phyloP scores from a whole-genome alignment of 768 basidiomycete species.

The Pisolithus microcarpus region DNA sequence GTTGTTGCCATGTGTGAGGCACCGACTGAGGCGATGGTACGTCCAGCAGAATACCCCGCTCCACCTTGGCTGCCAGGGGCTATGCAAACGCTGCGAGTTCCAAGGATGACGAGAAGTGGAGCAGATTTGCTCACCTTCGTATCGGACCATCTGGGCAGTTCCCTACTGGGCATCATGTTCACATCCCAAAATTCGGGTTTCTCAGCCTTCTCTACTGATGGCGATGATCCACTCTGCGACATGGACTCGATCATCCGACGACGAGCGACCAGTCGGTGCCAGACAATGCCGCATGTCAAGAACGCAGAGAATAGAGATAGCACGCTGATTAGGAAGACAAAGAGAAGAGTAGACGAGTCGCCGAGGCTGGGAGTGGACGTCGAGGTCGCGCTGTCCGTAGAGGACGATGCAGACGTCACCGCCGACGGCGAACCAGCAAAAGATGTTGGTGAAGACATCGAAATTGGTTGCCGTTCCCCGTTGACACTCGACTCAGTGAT shows the following conservation, averaged over 20 bases:
- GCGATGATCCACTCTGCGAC: constrained; percentile 2
- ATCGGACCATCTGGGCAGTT: constrained; percentile 9
- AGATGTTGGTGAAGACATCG: constrained; percentile 7
- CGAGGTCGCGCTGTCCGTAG: not conserved
- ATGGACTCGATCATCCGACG: constrained; percentile 22
- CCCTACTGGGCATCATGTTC: constrained; percentile 6
- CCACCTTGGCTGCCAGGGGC: constrained; percentile 17
- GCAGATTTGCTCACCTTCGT: constrained; percentile 15
- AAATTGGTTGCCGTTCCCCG: constrained; percentile 14
- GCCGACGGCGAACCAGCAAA: constrained; percentile 3
- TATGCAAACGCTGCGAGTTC: constrained; percentile 4
- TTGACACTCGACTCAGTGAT: constrained; percentile 1
- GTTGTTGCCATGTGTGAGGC: constrained; percentile 17
- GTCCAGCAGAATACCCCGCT: not conserved
- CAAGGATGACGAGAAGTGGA: constrained; percentile 12
- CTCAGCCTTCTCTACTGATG: not conserved
- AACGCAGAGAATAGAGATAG: constrained; percentile 26
- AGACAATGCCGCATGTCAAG: constrained; percentile 23
- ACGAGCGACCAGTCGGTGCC: constrained; percentile 27
- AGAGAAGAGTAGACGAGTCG: constrained; percentile 21
- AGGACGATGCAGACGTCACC: not conserved
- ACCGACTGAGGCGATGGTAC: constrained; percentile 3
- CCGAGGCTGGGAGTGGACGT: not conserved
- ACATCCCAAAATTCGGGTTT: constrained; percentile 22
- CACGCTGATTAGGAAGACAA: constrained; percentile 27